A percentile compares a stretch with the other conserved stretches of the same genome.
These are phyloP conservation scores for Xylogone sp. DNA, from an alignment of 2,329 filamentous ascomycete species.

Conservation along the genomic window DNA sequence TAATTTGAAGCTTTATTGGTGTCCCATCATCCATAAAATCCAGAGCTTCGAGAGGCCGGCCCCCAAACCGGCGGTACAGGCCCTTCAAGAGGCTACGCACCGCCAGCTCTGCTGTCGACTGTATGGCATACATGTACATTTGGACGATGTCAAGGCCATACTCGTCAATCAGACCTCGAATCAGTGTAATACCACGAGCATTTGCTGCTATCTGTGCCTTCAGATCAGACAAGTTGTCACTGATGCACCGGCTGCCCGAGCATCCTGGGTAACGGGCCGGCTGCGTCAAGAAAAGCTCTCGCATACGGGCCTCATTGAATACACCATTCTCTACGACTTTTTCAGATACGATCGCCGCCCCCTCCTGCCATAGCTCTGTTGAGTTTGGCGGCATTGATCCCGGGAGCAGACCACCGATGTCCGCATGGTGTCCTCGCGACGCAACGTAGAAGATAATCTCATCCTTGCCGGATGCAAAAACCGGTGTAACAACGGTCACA, in stretches of 20 bases:
- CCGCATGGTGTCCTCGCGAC: constrained; percentile 68
- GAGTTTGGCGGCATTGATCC: constrained; percentile 79
- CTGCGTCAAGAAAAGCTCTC: constrained; percentile 64
- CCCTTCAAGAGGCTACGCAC: constrained; percentile 70
- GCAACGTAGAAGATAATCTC: constrained; percentile 81
- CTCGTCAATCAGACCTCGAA: constrained; percentile 67
- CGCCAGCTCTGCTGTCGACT: constrained; percentile 69
- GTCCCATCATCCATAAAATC: constrained; percentile 87
- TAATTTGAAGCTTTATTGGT: constrained; percentile 67
- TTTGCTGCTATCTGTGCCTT: constrained; percentile 83
- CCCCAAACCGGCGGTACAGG: constrained; percentile 60
- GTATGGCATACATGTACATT: constrained; percentile 73
- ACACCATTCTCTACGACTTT: constrained; percentile 69
- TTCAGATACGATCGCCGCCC: constrained; percentile 57
- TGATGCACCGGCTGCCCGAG: constrained; percentile 69
- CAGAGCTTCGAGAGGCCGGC: constrained; percentile 61
- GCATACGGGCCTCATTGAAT: constrained; percentile 72
- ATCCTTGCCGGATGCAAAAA: constrained; percentile 61
- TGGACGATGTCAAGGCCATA: constrained; percentile 72
- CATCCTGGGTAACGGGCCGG: constrained; percentile 71
- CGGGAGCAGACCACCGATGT: constrained; percentile 78
- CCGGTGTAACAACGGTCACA: constrained; percentile 76
- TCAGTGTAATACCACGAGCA: constrained; percentile 74
- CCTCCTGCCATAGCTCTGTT: constrained; percentile 60
- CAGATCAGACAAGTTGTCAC: constrained; percentile 78